A percentile compares a stretch with the other conserved stretches of the same genome.
These are phyloP conservation scores for Mycena epipterygia DNA, from an alignment of 768 basidiomycete genomes.

Conservation along the genomic window DNA sequence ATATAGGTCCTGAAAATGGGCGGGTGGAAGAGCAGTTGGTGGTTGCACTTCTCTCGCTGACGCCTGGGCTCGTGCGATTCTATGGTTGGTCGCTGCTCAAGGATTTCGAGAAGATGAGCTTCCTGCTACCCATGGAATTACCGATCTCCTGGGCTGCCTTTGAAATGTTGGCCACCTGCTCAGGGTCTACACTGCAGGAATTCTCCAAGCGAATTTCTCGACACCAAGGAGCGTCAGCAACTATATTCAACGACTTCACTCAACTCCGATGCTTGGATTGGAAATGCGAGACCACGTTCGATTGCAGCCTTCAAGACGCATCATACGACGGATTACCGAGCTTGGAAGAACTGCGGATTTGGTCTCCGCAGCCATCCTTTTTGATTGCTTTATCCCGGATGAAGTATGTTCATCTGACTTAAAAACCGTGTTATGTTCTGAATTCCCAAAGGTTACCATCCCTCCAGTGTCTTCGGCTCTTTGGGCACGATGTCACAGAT, in stretches of 20 bases:
- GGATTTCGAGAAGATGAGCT: not conserved
- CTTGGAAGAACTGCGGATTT: not conserved
- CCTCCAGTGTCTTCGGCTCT: not conserved
- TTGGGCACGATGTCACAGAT: not conserved
- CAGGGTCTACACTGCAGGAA: not conserved
- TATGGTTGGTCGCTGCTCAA: not conserved
- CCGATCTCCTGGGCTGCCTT: conserved; percentile 13
- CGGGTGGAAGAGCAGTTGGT: too few species aligned
- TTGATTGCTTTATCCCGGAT: not conserved
- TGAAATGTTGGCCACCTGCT: not conserved
- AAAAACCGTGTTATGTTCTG: not conserved
- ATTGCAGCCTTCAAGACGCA: not conserved
- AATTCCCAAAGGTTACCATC: not conserved
- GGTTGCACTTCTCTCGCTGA: not conserved
- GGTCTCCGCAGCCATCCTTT: not conserved
- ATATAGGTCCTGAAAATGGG: not conserved
- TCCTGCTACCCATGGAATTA: not conserved
- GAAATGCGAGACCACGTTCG: not conserved
- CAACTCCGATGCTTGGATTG: not conserved
- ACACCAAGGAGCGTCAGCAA: not conserved
- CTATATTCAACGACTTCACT: not conserved
- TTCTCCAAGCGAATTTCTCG: not conserved
- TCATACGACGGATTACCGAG: not conserved
- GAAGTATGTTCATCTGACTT: not conserved
- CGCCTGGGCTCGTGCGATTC: not conserved